phyloP scores from a whole-genome alignment of 768 basidiomycete species.

The Nevesoporus exiguus region DNA sequence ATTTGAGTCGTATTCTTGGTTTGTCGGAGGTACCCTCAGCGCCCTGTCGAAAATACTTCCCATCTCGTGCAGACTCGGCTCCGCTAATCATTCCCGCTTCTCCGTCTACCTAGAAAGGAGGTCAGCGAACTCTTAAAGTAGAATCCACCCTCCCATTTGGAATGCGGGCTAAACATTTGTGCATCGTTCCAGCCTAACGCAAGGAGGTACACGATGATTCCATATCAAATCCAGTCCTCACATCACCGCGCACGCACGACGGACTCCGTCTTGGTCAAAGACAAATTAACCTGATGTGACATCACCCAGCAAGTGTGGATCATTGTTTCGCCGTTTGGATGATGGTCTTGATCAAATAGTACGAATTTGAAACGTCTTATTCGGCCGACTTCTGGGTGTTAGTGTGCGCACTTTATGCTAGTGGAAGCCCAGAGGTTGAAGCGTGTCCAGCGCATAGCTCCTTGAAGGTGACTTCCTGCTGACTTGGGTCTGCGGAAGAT shows the following conservation, averaged over 20 bases:
- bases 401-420: not conserved
- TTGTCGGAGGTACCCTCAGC: not conserved
- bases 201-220: not conserved
- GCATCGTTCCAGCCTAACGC: constrained; percentile 2
- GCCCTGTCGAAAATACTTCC: not conserved
- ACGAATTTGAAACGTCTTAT: not conserved
- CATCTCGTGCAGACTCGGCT: constrained; percentile 3
- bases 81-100: constrained; percentile 14
- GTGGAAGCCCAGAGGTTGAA: not conserved
- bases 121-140: constrained; percentile 7
- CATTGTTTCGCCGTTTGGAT: not conserved
- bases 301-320: not conserved
- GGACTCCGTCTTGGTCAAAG: not conserved
- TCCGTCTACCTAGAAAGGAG: not conserved
- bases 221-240: constrained; percentile 1
- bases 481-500: not conserved
- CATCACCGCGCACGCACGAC: not conserved
- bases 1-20: not conserved
- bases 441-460: not conserved
- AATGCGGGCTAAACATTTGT: constrained; percentile 3
- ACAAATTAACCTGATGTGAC: not conserved
- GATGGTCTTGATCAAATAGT: constrained; percentile 4
- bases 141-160: constrained; percentile 4
- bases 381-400: not conserved
- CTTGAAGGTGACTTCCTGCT: not conserved